These are phyloP conservation scores for Debaryomyces robertsiae DNA, from an alignment of 1,139 yeast genomes.

Conservation along the genomic window DNA sequence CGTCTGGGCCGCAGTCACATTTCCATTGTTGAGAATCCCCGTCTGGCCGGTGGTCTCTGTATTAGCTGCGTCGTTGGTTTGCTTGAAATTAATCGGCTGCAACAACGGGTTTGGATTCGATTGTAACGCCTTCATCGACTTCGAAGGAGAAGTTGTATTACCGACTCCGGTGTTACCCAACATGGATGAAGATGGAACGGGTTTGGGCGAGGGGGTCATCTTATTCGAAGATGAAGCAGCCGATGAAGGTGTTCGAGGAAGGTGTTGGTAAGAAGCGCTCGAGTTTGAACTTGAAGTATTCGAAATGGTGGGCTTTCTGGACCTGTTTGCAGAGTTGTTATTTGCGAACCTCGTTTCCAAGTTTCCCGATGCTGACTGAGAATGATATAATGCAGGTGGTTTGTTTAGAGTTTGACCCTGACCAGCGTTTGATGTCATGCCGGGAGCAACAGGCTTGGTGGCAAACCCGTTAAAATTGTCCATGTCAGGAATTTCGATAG, in stretches of 20 bases:
- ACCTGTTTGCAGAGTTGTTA: constrained; percentile 25
- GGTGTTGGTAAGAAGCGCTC: constrained; percentile 15
- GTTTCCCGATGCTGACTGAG: constrained; percentile 51
- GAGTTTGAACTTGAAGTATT: constrained; percentile 30
- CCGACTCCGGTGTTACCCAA: constrained; percentile 20
- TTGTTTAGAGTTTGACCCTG: constrained; percentile 43
- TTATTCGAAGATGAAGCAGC: constrained; percentile 19
- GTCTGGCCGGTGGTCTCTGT: neutral
- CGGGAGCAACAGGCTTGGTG: constrained; percentile 19
- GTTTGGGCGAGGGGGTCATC: constrained; percentile 46
- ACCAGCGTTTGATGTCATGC: constrained; percentile 15
- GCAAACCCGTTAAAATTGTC: constrained; percentile 24
- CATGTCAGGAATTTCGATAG: constrained; percentile 51
- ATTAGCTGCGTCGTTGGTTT: constrained; percentile 10
- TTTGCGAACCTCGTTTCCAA: constrained; percentile 39
- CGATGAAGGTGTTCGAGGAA: constrained; percentile 45
- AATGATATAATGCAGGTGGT: constrained; percentile 51
- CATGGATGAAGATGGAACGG: constrained; percentile 30
- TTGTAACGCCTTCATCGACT: constrained; percentile 58
- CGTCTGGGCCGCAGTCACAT: neutral
- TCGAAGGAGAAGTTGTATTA: constrained; percentile 46
- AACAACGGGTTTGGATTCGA: constrained; percentile 50
- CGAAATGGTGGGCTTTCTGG: constrained; percentile 43
- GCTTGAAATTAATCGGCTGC: constrained; percentile 61
- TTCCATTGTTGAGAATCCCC: neutral